Base-by-base conservation (phyloP, 306 rosid species). In the Cicer yamashitae region DNA sequence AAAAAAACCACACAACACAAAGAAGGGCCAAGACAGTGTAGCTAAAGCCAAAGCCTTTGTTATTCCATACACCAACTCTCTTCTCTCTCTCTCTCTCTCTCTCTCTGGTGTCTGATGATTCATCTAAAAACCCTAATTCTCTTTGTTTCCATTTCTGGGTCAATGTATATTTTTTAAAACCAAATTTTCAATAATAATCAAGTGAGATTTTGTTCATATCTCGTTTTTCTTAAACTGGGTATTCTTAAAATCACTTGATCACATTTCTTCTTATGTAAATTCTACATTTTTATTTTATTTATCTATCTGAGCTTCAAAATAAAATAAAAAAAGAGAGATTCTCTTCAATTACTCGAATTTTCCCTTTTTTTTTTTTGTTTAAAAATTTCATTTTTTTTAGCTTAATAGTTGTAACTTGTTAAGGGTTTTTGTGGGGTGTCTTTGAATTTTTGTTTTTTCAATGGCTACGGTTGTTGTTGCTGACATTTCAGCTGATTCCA, bases 401-500 rank as follows among this genome's bases (percentile, higher is more conserved):
- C 59, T 43, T 17, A n/a, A 43, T n/a, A 52, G 64, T 13, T 38
- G 7, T 50, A 41, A 67, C 54, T 79, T 77, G 67, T 68, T 76
- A 77, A 67, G 67, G 30, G 20, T 59, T 78, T 51, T 48, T 67
- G 75, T 40, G 72, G 54, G 82, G 69, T 65, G 79, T 43, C 65
- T 85, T 77, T 73, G 86, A 80, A 25, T 25, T 25, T 25, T 82
- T 68, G 63, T 44, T 2, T 20, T 43, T 44, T 82, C 88, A 57
- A 94, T 94, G 98, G 97, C 97, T 78, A 93, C 94, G 78, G 96
- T 92, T 82, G 91, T 90, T 81, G 94, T 90, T 82, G 94, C 90
- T 85, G 97, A 88, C 86, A 79, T 90, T 77, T 67, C 89, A 72
- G 82, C 65, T 76, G 98, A 94, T 89, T 88, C 93, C 87, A 85